Percentiles rank a stretch among this genome's conserved stretches.
Conservation (phyloP, 2,329 filamentous ascomycete species). For the Orbilia ellipsospora region DNA sequence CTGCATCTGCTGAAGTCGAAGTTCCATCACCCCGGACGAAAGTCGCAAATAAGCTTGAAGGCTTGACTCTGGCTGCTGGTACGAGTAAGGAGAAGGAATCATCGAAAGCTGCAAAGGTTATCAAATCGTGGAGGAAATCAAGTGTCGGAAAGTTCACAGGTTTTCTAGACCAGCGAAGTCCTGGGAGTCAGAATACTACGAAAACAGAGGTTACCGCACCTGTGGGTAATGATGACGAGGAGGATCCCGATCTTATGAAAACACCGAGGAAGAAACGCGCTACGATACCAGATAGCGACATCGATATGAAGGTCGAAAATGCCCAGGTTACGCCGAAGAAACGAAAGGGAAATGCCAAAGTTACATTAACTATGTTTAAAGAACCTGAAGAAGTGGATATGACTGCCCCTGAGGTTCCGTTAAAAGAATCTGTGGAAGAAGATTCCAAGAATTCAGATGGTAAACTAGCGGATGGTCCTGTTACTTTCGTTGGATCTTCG, state of each 20-base stretch:
- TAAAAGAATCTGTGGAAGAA: slow-evolving; percentile 61
- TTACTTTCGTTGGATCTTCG: slow-evolving; percentile 40
- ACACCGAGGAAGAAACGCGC: slow-evolving; percentile 60
- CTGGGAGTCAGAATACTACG: slow-evolving; percentile 60
- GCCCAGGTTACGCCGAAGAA: slow-evolving; percentile 60
- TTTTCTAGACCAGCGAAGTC: slow-evolving; percentile 10
- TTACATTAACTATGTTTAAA: slow-evolving; percentile 57
- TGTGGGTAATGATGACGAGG: slow-evolving; percentile 6
- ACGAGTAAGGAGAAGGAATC: slow-evolving; percentile 17
- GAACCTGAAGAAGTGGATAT: slow-evolving; percentile 55
- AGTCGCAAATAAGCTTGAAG: slow-evolving; percentile 56
- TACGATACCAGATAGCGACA: slow-evolving; percentile 54
- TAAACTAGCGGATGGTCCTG: slow-evolving; percentile 8
- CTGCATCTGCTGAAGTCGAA: slow-evolving; percentile 21
- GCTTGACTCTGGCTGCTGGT: slow-evolving; percentile 44
- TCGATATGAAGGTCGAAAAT: slow-evolving; percentile 59
- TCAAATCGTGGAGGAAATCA: slow-evolving; percentile 40
- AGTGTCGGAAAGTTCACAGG: slow-evolving; percentile 16
- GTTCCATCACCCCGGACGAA: slow-evolving; percentile 51
- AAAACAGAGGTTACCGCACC: slow-evolving; percentile 1
- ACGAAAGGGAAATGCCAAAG: slow-evolving; percentile 67
- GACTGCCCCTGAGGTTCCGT: slow-evolving; percentile 33
- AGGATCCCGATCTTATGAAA: slow-evolving; percentile 31
- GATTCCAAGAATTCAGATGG: slow-evolving; percentile 8
- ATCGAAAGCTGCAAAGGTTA: slow-evolving; percentile 45